phyloP scores from a whole-genome alignment of 192 early-diverging fungal species.

The Globomyces pollinis-pini region DNA sequence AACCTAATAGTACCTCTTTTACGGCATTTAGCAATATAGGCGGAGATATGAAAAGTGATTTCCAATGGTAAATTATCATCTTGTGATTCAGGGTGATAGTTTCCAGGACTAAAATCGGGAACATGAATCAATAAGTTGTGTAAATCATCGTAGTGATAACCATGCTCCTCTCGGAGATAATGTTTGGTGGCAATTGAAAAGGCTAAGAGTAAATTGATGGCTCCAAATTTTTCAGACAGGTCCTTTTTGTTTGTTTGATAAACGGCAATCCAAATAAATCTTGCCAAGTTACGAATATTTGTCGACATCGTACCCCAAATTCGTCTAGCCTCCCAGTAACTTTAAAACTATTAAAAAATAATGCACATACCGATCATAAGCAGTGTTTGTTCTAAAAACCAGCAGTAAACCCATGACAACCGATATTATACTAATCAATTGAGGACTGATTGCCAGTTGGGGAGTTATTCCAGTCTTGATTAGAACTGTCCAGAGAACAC shows the following conservation, averaged over 20 bases:
- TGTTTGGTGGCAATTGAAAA: slow-evolving; percentile 77
- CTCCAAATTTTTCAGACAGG: slow-evolving; percentile 53
- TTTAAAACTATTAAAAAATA: slow-evolving; percentile 25
- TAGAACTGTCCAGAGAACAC: slow-evolving; percentile 20
- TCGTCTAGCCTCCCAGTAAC: slow-evolving; percentile 83
- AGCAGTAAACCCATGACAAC: slow-evolving; percentile 54
- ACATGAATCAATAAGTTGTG: slow-evolving; percentile 56
- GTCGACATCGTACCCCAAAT: slow-evolving; percentile 67
- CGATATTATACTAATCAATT: slow-evolving; percentile 31
- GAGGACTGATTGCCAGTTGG: slow-evolving; percentile 23
- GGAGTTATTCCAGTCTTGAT: slow-evolving; percentile 5
- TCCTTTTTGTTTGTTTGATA: slow-evolving; percentile 12
- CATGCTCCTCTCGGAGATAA: slow-evolving; percentile 67
- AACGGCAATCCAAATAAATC: slow-evolving; percentile 65
- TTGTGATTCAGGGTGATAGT: slow-evolving; percentile 17
- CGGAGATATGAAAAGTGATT: slow-evolving; percentile 26
- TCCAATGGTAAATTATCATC: slow-evolving; percentile 29
- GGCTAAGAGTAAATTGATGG: slow-evolving; percentile 71
- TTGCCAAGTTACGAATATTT: slow-evolving; percentile 67
- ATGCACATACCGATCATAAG: slow-evolving; percentile 36
- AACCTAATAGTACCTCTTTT: slow-evolving; percentile 17
- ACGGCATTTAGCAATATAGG: slow-evolving; percentile 18
- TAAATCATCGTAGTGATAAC: slow-evolving; percentile 61
- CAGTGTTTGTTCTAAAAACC: slow-evolving; percentile 77
- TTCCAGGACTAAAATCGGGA: slow-evolving; percentile 43